phyloP scores from a whole-genome alignment of 129 eudicot genomes.

The Artemisia tridentata region DNA sequence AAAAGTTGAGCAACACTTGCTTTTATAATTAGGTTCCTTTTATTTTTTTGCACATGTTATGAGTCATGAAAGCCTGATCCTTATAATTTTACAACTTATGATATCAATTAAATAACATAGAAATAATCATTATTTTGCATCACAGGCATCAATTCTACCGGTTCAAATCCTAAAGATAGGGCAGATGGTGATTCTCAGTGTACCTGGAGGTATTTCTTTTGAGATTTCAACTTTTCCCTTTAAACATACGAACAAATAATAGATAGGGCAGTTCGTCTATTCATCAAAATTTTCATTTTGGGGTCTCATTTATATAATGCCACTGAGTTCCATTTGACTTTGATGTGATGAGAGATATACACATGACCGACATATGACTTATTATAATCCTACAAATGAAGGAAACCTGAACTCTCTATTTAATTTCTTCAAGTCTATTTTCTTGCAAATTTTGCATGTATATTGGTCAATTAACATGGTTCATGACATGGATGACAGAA shows the following conservation, averaged over 20 bases:
- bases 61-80: not conserved
- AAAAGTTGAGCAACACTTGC: not conserved
- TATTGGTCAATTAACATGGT: conserved; percentile 12
- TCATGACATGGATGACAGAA: conserved; percentile 44
- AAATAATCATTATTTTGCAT: conserved; percentile 3
- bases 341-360: not conserved
- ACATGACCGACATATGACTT: not conserved
- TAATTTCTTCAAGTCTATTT: not conserved
- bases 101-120: not conserved
- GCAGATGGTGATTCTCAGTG: conserved; percentile 88
- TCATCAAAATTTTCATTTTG: not conserved
- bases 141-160: conserved; percentile 96
- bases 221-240: conserved; percentile 3
- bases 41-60: not conserved
- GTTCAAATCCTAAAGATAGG: conserved; percentile 89
- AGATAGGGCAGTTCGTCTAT: not conserved
- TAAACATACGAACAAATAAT: not conserved
- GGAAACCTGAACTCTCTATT: not conserved
- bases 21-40: not conserved
- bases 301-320: conserved; percentile 8
- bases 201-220: conserved; percentile 84
- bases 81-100: not conserved
- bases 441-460: conserved; percentile 4
- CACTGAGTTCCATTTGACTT: not conserved
- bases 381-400: not conserved